Base-by-base conservation (phyloP, 148 eudicot genomes). In the Diospyros kaki region DNA sequence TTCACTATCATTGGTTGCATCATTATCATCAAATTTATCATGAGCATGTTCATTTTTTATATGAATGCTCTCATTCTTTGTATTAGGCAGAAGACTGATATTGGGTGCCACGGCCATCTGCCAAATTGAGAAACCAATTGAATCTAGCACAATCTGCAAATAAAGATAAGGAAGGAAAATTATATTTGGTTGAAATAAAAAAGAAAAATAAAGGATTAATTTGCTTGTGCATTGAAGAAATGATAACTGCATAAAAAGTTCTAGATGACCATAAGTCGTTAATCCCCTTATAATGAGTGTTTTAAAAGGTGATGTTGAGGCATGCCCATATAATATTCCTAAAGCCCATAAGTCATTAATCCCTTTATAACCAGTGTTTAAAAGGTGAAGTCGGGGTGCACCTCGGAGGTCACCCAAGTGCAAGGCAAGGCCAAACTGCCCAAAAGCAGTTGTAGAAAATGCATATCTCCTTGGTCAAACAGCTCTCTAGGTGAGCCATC, bases 111-210 rank as follows among this genome's bases (percentile, higher is more conserved):
- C 81, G 10, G 97, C 92, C 89, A 94, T 90, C 86, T 94, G 97
- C 97, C 97, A 94, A 63, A 94, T 90, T 3, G 98, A 85, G 52
- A 88, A 86, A 58, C 92, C 96, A 46, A 92, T 81, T 4, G 97
- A 81, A 64, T 89, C 92, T 72, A 95, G 83, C 80, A 87, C 97
- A 76, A 75, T 83, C 98, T 95, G 84, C 83, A 83, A 65, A 67
- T 2, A 70, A 48, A 44, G 39, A 5, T 13, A 6, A 7, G 5
- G 3, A 38, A 13, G 42, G 59, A 38, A 65, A n/a, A 7, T n/a
- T 38, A 14, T 45, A 38, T 1, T 44, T 56, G 38, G 82, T 54
- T 5, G 43, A 61, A n/a, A 12, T 17, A 73, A 61, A 17, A n/a
- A 55, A 3, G 14, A 40, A 17, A 46, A 40, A 45, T 43, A 48